Percentiles rank a stretch among this genome's conserved stretches.
phyloP scores from a whole-genome alignment of 2,329 filamentous ascomycete species.

The Fusarium sp. region DNA sequence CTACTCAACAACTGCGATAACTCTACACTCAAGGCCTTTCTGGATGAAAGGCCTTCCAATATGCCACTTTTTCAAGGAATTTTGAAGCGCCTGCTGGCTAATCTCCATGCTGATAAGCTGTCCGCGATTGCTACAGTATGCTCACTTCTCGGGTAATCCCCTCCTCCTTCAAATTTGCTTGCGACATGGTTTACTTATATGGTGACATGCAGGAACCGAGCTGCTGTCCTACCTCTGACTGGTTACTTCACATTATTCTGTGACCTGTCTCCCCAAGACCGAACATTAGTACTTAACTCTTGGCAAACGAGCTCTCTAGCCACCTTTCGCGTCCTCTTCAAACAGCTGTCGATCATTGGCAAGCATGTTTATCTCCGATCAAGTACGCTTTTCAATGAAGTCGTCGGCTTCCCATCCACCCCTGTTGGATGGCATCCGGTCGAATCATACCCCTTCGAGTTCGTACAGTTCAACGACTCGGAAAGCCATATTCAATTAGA shows the following conservation, averaged over 20 bases:
- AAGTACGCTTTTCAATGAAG: neutral
- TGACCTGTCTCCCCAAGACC: neutral
- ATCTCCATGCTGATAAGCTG: neutral
- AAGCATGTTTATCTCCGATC: neutral
- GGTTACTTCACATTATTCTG: neutral
- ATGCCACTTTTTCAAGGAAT: neutral
- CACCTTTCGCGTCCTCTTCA: neutral
- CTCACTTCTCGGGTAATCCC: neutral
- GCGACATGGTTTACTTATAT: neutral
- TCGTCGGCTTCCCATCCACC: neutral
- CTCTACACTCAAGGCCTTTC: neutral
- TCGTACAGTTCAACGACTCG: neutral
- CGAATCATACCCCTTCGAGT: neutral
- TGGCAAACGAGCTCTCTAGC: neutral
- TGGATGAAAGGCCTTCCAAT: neutral
- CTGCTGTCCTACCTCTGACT: neutral
- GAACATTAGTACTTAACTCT: neutral
- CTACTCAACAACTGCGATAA: neutral
- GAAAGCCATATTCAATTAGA: neutral
- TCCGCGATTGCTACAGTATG: neutral
- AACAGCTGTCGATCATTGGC: neutral
- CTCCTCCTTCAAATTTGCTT: fast-evolving
- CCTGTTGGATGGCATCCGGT: neutral
- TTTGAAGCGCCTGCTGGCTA: neutral
- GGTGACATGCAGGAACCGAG: neutral